Evolutionary conservation across 1,284 basidiomycete genomes (phyloP), one percentile per base, ranked within the genome.

Genomic region (Singerocomus rubriflavus): DNA sequence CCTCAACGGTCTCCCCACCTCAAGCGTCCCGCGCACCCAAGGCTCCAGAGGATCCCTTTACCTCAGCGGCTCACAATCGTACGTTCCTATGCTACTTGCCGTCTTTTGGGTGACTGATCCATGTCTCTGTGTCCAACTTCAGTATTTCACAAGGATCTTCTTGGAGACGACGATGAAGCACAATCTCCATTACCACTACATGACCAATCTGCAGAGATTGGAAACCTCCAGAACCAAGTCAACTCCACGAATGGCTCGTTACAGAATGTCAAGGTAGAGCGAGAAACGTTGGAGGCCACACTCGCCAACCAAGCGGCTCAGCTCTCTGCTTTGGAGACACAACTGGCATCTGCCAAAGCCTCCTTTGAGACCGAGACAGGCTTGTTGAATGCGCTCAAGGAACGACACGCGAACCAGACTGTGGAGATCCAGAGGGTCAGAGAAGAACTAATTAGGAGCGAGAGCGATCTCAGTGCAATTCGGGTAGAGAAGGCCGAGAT

Each of bases 401-500:
- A 88, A 40, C 81, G 92, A 5, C 81, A 83, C 45, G 71, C 77
- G 0, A 76, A 78, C n/a, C 94, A 98, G 71, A 77, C 75, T 3
- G 75, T 77, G 4, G 85, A 91, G 35, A 86, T 98, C n/a, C 79
- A 85, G 61, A 85, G 82, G 64, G 71, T 85, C 1, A 80, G 84
- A 46, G 81, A 88, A 50, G 88, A 97, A 46, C 74, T 98, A 31
- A 99, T 99, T 58, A 79, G 80, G 41, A 88, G 89, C 4, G 95
- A 99, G 72, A 94, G 91, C 63, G 93, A 98, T 60, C 78, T 99
- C 31, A 94, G 90, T 57, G 94, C 88, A 5, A 68, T 97, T 46
- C 80, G 88, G 32, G 83, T 93, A 17, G 95, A 98, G 72, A 97
- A 96, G 73, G 78, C 87, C 26, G 96, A 99, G 71, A 77, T 98